Evolutionary conservation across 2,329 filamentous ascomycete species (phyloP).

Genomic region (Fusarium praegraminearum): DNA sequence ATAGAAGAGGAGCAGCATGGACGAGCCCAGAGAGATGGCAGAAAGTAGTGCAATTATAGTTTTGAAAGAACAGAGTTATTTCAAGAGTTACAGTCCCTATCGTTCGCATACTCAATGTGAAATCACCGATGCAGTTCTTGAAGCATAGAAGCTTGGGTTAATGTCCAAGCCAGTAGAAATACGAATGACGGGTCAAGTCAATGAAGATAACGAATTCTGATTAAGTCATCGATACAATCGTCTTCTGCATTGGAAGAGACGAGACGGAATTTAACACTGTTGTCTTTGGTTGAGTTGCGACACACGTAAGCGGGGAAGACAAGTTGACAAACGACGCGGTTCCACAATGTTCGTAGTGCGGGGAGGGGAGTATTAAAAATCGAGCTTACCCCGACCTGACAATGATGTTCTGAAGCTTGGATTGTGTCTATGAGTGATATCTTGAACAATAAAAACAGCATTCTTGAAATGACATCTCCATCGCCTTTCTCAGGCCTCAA

Average conservation of each 20-base stretch:
- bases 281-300: too few relatives aligned
- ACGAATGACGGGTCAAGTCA: too few relatives aligned
- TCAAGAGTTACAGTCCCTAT: not conserved
- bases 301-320: too few relatives aligned
- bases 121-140: not conserved
- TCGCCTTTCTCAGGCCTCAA: constrained; percentile 3
- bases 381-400: not conserved
- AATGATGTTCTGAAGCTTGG: not conserved
- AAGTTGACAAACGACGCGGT: not conserved
- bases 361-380: not conserved
- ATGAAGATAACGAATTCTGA: not conserved
- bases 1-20: not conserved
- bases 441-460: not conserved
- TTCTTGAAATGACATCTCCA: constrained; percentile 3
- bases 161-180: not conserved
- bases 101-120: not conserved
- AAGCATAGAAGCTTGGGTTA: not conserved
- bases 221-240: too few relatives aligned
- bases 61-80: not conserved
- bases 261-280: not conserved
- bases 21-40: not conserved
- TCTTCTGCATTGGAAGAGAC: too few relatives aligned
- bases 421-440: not conserved
- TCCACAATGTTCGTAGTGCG: not conserved
- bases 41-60: not conserved